Evolutionary conservation across 2,329 filamentous ascomycete species (phyloP), one percentile per base, ranked within the genome.

Genomic region (Xylaria sp.): DNA sequence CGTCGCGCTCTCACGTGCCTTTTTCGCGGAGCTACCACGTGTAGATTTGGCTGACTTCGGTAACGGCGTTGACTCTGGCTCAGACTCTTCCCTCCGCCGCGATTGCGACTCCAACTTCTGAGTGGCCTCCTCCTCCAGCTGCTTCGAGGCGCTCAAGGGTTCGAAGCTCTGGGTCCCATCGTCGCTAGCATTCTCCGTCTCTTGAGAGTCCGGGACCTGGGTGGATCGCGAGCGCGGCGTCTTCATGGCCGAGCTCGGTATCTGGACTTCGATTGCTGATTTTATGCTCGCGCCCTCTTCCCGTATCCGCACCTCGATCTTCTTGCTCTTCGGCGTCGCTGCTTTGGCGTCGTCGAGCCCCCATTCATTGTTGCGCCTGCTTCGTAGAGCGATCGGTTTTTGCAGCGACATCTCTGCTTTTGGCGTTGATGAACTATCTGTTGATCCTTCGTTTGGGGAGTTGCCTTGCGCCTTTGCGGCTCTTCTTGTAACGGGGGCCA

Each of bases 121-220:
- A 20, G 54, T 74, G 0, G 78, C 78, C 46, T 79, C 78, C 25
- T 78, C 76, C 39, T 79, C 73, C 5, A 79, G 61, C 58, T 79
- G 78, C 66, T 74, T 77, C 62, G 77, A 75, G 13, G 75, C 77
- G 49, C 74, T 76, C 46, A 71, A 56, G n/a, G 74, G 73, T 62
- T 77, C 73, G 23, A 70, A 23, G 9, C 62, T 43, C 49, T 51
- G 36, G 46, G 48, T 57, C 39, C 56, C 68, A 43, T 72, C 70
- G 6, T 67, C 64, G 51, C 43, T 59, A 2, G 62, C 51, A 25
- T 48, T 48, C 0, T 48, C 46, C 1, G 61, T 66, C 2, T 63
- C 74, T 64, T 78, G 71, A 10, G 76, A 75, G 51, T 76, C 75
- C 36, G 72, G 70, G 7, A 77, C 67, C 0, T 69, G 61, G 49